Conservation (phyloP, 208 protist genomes). For the Wallacemonas sp. region DNA sequence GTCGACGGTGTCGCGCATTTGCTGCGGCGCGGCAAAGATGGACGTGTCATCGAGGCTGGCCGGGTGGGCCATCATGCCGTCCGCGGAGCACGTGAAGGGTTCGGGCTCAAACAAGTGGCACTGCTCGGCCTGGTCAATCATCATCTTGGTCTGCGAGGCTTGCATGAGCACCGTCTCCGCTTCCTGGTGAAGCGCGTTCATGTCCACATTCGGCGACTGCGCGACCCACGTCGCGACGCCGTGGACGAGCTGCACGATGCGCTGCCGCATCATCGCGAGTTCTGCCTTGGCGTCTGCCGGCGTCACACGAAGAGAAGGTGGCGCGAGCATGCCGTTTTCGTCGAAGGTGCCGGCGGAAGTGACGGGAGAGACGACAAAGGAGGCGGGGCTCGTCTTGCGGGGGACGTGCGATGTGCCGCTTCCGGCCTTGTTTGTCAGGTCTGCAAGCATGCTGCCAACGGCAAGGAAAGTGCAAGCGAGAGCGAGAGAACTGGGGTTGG, state of each 20-base stretch:
- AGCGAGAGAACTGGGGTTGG: no score
- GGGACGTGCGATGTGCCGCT: not conserved
- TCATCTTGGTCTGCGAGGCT: not conserved
- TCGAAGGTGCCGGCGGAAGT: not conserved
- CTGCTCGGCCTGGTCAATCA: constrained; percentile 1
- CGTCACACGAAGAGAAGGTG: not conserved
- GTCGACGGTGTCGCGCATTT: not conserved
- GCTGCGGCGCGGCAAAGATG: constrained; percentile 4
- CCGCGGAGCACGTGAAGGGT: no score
- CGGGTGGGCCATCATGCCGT: no score
- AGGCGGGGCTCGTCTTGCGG: not conserved
- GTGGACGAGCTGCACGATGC: not conserved
- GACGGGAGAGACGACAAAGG: not conserved
- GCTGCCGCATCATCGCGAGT: constrained; percentile 5
- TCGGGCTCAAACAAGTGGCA: no score
- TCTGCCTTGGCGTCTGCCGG: not conserved
- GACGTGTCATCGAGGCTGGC: not conserved
- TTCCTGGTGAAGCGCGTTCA: not conserved
- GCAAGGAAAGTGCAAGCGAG: no score
- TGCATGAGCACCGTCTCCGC: not conserved
- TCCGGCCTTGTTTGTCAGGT: not conserved
- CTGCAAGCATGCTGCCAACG: not conserved
- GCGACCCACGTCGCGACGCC: constrained; percentile 5
- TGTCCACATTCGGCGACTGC: not conserved
- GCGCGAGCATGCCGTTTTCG: not conserved